These are phyloP conservation scores for Penicillium bialowiezense DNA, from an alignment of 495 filamentous ascomycete species.

Conservation along the genomic window DNA sequence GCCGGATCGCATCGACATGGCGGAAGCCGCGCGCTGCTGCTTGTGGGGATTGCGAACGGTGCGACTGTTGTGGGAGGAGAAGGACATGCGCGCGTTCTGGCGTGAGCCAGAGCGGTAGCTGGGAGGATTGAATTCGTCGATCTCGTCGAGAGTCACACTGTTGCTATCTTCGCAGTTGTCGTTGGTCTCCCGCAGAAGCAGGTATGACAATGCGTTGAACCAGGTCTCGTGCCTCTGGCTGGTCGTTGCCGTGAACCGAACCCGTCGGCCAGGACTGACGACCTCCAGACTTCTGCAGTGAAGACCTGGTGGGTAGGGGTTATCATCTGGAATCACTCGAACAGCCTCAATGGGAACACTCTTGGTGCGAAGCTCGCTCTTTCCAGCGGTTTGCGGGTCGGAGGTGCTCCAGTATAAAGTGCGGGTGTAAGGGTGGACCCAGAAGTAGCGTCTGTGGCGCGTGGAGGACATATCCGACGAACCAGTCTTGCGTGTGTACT, in stretches of 20 bases:
- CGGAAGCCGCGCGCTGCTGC: slow-evolving; percentile 43
- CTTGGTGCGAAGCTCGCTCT: slow-evolving; percentile 82
- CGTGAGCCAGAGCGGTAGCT: no score
- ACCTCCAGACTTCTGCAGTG: slow-evolving; percentile 91
- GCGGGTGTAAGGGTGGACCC: slow-evolving; percentile 96
- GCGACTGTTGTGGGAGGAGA: slow-evolving; percentile 81
- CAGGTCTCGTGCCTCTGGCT: slow-evolving; percentile 94
- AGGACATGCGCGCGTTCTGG: slow-evolving; percentile 58
- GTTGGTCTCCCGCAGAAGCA: slow-evolving; percentile 70
- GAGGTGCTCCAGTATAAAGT: slow-evolving; percentile 95
- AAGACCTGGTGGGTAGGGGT: slow-evolving; percentile 89
- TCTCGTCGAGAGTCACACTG: slow-evolving; percentile 69
- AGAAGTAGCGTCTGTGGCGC: slow-evolving; percentile 93
- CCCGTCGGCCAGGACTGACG: slow-evolving; percentile 78
- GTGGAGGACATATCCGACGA: slow-evolving; percentile 82
- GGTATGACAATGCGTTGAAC: slow-evolving; percentile 96
- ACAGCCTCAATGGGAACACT: slow-evolving; percentile 93
- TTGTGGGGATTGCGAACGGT: slow-evolving; percentile 57
- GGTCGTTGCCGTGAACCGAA: slow-evolving; percentile 93
- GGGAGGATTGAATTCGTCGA: slow-evolving; percentile 89
- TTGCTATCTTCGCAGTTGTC: slow-evolving; percentile 58
- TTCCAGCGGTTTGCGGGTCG: slow-evolving; percentile 76
- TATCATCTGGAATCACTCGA: slow-evolving; percentile 91
- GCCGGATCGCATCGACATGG: slow-evolving; percentile 45
- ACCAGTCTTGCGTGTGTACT: slow-evolving; percentile 91